Base-by-base conservation (phyloP, 768 basidiomycete genomes). In the Mrakia frigida region DNA sequence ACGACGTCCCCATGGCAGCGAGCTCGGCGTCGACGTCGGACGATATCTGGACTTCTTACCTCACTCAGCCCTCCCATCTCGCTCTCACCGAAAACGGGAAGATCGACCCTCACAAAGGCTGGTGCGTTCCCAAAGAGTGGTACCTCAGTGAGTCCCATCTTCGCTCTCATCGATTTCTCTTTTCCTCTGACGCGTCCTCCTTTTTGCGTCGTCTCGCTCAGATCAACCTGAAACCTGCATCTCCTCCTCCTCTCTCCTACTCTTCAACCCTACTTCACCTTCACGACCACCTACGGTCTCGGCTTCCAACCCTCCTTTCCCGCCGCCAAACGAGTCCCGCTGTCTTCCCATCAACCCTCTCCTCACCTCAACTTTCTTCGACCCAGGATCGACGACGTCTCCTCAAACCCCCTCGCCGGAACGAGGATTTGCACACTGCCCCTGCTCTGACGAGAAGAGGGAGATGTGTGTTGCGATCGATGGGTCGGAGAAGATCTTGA, bases 401-500 rank as follows among this genome's bases (percentile, higher is more conserved):
- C 39, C 43, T 39, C 61, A 10, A 31, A 60, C 23, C 0, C 61
- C 33, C 4, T n/a, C 43, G 33, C 35, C 65, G 2, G 33, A 37
- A 21, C 25, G 13, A 10, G 65, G 65, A 23, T 68, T 39, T 23
- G 35, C 18, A 2, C 65, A 68, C 39, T 60, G 71, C 37, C 59
- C 70, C 3, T 71, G 53, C 35, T 0, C 7, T 0, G 71, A 56
- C 23, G 14, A 13, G 31, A 33, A 70, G 52, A 18, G 23, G 14
- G 74, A 75, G 23, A 35, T 60, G 21, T 75, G 74, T 31, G 31
- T 70, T 31, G 53, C 33, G 23, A 39, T 75, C 69, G 74, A 70
- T 31, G 37, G 37, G 18, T 41, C 25, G 6, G 73, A 50, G 46
- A 28, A 52, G 46, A 50, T 74, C 7, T 31, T 74, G 61, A 39